Conservation (phyloP, 2,329 filamentous ascomycete genomes). For the Leptographium galeiforme region DNA sequence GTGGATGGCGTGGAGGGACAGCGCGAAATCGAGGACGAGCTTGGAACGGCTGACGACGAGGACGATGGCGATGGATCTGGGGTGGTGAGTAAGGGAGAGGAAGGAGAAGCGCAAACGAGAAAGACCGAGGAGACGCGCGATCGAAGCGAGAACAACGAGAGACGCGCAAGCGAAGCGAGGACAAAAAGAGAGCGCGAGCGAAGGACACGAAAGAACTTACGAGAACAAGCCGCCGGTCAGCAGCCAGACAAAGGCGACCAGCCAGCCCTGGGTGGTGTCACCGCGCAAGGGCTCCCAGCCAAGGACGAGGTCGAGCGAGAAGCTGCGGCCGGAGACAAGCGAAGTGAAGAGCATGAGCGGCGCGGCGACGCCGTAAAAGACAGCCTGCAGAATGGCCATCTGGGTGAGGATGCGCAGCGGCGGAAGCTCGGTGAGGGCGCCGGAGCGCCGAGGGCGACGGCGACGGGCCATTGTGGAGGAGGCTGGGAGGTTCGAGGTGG, state of each 20-base stretch:
- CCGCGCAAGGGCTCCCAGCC: slow-evolving; percentile 45
- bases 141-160: neutral
- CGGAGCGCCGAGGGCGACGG: slow-evolving; percentile 43
- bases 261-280: slow-evolving; percentile 49
- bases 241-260: slow-evolving; percentile 44
- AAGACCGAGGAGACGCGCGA: neutral
- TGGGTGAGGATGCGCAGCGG: slow-evolving; percentile 46
- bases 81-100: neutral
- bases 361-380: slow-evolving; percentile 39
- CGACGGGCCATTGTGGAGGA: slow-evolving; percentile 34
- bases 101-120: neutral
- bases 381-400: slow-evolving; percentile 41
- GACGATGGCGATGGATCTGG: slow-evolving; percentile 70
- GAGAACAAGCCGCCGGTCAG: slow-evolving; percentile 41
- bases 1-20: slow-evolving; percentile 49
- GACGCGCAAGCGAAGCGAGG: neutral
- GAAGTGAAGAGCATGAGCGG: slow-evolving; percentile 44
- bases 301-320: slow-evolving; percentile 40
- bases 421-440: slow-evolving; percentile 47
- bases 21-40: slow-evolving; percentile 84
- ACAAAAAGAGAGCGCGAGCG: neutral
- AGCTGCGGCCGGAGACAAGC: slow-evolving; percentile 42
- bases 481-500: neutral
- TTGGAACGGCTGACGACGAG: slow-evolving; percentile 79
- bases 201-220: slow-evolving; percentile 18